Conservation (phyloP, 2,329 filamentous ascomycete genomes). For the Trichoderma arundinaceum region DNA sequence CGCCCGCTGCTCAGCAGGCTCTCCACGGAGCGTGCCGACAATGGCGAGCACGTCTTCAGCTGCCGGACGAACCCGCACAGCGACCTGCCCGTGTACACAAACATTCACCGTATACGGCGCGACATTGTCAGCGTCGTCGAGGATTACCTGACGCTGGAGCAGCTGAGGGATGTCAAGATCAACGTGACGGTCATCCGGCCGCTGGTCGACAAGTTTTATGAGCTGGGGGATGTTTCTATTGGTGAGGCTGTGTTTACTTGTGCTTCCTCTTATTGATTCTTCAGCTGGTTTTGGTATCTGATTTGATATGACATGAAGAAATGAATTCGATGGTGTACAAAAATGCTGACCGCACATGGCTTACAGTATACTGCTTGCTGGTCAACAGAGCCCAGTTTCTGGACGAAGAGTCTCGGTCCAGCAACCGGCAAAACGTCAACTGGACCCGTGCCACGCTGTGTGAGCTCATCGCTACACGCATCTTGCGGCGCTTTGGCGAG, state of each 20-base stretch:
- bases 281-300: neutral
- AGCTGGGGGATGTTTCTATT: slow-evolving; percentile 78
- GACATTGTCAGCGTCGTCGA: slow-evolving; percentile 69
- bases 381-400: slow-evolving; percentile 83
- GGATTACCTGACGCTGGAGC: slow-evolving; percentile 70
- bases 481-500: slow-evolving; percentile 79
- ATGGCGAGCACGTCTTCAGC: slow-evolving; percentile 53
- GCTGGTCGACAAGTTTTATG: slow-evolving; percentile 82
- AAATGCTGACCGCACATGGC: neutral
- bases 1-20: slow-evolving; percentile 45
- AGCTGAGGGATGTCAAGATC: slow-evolving; percentile 80
- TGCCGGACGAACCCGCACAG: slow-evolving; percentile 64
- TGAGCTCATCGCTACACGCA: slow-evolving; percentile 78
- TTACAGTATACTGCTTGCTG: slow-evolving; percentile 76
- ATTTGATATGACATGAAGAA: neutral
- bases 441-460: slow-evolving; percentile 78
- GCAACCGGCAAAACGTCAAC: slow-evolving; percentile 81
- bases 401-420: slow-evolving; percentile 74
- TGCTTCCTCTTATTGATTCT: slow-evolving; percentile 3
- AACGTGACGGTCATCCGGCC: slow-evolving; percentile 81
- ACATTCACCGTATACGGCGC: slow-evolving; percentile 73
- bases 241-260: slow-evolving; percentile 50
- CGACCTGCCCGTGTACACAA: slow-evolving; percentile 74
- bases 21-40: slow-evolving; percentile 41
- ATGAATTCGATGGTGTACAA: neutral